These are phyloP conservation scores for Cydonia oblonga DNA, from an alignment of 331 rosid genomes.

Conservation along the genomic window DNA sequence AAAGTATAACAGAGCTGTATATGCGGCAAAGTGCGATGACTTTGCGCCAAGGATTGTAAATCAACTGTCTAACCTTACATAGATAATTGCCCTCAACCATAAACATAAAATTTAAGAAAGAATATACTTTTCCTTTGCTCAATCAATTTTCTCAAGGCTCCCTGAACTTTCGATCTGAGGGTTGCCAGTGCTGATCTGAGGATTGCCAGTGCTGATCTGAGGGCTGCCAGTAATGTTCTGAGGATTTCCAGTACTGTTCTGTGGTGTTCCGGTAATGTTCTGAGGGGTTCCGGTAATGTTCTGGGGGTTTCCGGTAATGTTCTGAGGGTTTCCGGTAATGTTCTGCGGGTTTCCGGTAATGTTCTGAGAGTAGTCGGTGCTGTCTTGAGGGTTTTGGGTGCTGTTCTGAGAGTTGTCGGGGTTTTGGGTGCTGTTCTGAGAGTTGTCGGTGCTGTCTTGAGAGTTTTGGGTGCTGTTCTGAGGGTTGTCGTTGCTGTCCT, in stretches of 20 bases:
- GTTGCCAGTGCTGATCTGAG: too few species aligned
- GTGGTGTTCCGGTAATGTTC: conserved; percentile 21
- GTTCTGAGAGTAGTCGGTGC: neutral
- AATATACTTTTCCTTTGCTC: conserved; percentile 11
- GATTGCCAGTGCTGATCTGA: too few species aligned
- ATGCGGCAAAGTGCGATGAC: conserved; percentile 27
- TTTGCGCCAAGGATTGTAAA: conserved; percentile 25
- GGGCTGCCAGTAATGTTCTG: conserved; percentile 26
- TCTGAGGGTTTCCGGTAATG: too few species aligned
- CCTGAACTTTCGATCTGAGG: neutral
- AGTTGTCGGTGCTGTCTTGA: conserved; percentile 4
- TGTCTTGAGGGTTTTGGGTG: conserved; percentile 19
- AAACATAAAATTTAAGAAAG: conserved; percentile 16
- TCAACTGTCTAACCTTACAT: conserved; percentile 20
- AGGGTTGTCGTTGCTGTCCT: neutral
- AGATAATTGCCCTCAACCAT: conserved; percentile 30
- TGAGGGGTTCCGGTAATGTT: conserved; percentile 10
- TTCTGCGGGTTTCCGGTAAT: too few species aligned
- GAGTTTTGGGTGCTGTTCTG: too few species aligned
- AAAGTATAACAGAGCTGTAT: conserved; percentile 10
- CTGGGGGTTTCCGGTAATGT: neutral
- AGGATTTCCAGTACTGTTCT: conserved; percentile 22
- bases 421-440: conserved; percentile 25
- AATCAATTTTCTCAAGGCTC: neutral
- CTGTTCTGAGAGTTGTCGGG: conserved; percentile 30